phyloP scores from a whole-genome alignment of 495 filamentous ascomycete species.

The Melanomma pulvis-pyrius region DNA sequence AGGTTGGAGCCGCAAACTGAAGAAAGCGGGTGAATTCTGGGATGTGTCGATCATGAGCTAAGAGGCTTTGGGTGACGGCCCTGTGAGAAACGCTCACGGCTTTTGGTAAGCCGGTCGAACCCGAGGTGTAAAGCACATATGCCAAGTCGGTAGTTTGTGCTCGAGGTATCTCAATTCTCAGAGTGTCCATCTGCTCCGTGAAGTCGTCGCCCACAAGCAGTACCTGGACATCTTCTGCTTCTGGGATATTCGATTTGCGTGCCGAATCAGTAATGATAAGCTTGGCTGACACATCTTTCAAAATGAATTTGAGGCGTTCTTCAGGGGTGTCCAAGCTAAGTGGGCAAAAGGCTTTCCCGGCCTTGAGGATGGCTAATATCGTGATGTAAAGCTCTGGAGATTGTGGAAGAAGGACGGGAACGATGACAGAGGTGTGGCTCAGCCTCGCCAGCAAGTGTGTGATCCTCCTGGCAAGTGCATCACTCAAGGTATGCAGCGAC shows the following conservation, averaged over 20 bases:
- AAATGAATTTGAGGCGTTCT: conserved; percentile 73
- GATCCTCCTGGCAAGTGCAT: conserved; percentile 38
- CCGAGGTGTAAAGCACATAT: conserved; percentile 91
- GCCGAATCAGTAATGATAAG: conserved; percentile 41
- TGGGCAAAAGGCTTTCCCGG: conserved; percentile 79
- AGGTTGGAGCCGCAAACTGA: conserved; percentile 84
- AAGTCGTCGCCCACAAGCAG: conserved; percentile 25
- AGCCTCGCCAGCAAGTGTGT: conserved; percentile 3
- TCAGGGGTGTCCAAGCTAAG: conserved; percentile 69
- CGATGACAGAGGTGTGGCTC: conserved; percentile 45
- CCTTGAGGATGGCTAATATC: conserved; percentile 71
- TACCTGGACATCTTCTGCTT: neutral
- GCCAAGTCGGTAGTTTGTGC: conserved; percentile 57
- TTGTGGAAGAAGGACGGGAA: conserved; percentile 75
- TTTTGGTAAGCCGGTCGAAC: conserved; percentile 87
- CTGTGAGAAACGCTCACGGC: conserved; percentile 77
- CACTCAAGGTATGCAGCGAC: conserved; percentile 60
- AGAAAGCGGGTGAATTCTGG: conserved; percentile 74
- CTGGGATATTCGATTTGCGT: conserved; percentile 19
- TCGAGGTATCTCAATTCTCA: neutral
- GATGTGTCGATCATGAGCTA: conserved; percentile 75
- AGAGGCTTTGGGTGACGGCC: conserved; percentile 72
- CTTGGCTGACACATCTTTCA: conserved; percentile 60
- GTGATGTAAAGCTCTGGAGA: conserved; percentile 70
- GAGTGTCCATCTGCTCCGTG: neutral